phyloP scores from a whole-genome alignment of 805 yeast genomes.

The Teunomyces tritomae region DNA sequence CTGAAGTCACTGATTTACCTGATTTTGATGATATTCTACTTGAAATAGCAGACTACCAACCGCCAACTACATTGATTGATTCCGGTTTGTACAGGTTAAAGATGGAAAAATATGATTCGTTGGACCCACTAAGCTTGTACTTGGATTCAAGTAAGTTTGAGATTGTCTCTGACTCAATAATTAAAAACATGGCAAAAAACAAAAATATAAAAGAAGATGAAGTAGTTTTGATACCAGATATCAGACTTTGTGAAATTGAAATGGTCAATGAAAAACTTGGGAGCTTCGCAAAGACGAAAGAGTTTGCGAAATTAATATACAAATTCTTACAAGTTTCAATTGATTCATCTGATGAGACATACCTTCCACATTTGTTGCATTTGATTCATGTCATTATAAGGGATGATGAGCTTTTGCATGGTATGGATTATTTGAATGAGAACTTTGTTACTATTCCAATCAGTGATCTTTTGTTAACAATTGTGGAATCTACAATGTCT shows the following conservation, averaged over 20 bases:
- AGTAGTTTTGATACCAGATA: conserved; percentile 49
- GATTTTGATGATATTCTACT: conserved; percentile 50
- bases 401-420: conserved; percentile 46
- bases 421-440: conserved; percentile 39
- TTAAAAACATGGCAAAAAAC: conserved; percentile 40
- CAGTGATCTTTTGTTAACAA: conserved; percentile 51
- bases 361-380: conserved; percentile 60
- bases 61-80: conserved; percentile 59
- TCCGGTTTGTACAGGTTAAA: conserved; percentile 69
- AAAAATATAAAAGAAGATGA: conserved; percentile 37
- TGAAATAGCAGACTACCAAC: conserved; percentile 61
- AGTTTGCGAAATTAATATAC: conserved; percentile 56
- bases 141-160: conserved; percentile 50
- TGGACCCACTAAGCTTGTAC: conserved; percentile 61
- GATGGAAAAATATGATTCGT: conserved; percentile 45
- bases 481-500: conserved; percentile 51
- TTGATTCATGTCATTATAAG: conserved; percentile 61
- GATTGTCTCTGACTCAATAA: conserved; percentile 47
- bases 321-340: conserved; percentile 57
- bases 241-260: conserved; percentile 27
- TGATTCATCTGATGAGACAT: conserved; percentile 50
- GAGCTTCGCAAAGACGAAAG: conserved; percentile 47
- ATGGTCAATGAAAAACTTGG: conserved; percentile 43
- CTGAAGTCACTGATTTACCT: conserved; percentile 30
- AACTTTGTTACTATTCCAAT: conserved; percentile 54